Percentiles rank a stretch among this genome's conserved stretches.
Conservation (phyloP, 2,329 filamentous ascomycete genomes). For the Ceratocystis eucalypticola region DNA sequence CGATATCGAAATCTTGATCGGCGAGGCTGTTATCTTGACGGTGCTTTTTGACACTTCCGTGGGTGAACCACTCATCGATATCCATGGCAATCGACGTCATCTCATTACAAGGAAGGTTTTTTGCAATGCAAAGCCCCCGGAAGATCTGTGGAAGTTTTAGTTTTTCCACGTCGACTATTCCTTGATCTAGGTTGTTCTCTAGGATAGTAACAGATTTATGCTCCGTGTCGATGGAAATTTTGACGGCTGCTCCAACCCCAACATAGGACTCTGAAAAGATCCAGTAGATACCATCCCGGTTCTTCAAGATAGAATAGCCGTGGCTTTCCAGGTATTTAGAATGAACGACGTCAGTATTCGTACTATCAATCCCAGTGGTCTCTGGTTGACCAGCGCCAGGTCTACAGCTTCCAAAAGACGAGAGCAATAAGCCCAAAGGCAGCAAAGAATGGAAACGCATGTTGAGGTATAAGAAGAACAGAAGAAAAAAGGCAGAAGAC, state of each 20-base stretch:
- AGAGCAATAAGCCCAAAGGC: no score
- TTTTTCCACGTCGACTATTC: not conserved
- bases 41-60: not conserved
- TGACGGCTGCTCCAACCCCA: not conserved
- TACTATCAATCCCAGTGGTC: no score
- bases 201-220: not conserved
- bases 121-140: not conserved
- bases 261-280: no score
- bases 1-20: not conserved
- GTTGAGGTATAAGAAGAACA: no score
- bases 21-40: not conserved
- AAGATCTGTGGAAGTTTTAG: not conserved
- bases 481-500: no score
- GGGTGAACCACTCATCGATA: not conserved
- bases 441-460: no score
- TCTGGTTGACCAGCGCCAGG: no score
- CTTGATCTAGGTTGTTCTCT: not conserved
- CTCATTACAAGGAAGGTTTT: not conserved
- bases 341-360: accelerated
- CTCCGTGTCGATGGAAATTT: not conserved
- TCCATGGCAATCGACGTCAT: not conserved
- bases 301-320: no score
- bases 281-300: no score
- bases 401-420: no score
- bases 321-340: no score